These are phyloP conservation scores for Metschnikowia reukaufii DNA, from an alignment of 805 yeast species.

Conservation along the genomic window DNA sequence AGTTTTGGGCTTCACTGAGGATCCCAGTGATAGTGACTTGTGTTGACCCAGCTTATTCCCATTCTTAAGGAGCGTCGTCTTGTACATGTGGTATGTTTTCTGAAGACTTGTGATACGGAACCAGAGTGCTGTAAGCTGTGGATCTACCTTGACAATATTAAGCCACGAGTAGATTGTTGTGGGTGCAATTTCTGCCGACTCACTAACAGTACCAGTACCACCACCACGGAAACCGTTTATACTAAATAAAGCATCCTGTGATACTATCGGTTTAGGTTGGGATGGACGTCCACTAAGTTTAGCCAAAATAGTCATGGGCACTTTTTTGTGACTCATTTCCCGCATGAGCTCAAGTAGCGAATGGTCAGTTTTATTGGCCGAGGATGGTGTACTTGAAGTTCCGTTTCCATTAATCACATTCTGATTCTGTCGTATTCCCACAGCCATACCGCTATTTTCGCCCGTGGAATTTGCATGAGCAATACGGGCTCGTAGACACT, in stretches of 20 bases:
- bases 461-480: neutral
- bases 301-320: slow-evolving; percentile 21
- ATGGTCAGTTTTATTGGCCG: neutral
- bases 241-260: slow-evolving; percentile 20
- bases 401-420: neutral
- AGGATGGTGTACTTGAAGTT: neutral
- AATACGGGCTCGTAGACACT: slow-evolving; percentile 15
- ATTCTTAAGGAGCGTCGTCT: slow-evolving; percentile 23
- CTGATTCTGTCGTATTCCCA: neutral
- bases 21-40: no score
- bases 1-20: no score
- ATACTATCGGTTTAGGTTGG: slow-evolving; percentile 16
- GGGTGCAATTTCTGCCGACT: no score
- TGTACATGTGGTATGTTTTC: slow-evolving; percentile 40
- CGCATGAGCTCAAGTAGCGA: neutral
- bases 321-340: neutral
- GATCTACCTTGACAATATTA: slow-evolving; percentile 39
- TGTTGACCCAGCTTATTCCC: no score
- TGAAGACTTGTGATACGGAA: slow-evolving; percentile 40
- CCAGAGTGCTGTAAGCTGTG: slow-evolving; percentile 43
- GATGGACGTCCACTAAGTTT: slow-evolving; percentile 22
- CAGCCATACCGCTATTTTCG: neutral
- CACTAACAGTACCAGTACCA: no score
- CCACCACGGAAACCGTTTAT: slow-evolving; percentile 12
- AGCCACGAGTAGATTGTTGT: slow-evolving; percentile 40